A percentile compares a stretch with the other conserved stretches of the same genome.
phyloP scores from a whole-genome alignment of 352 stramenopile genomes.

The Peronospora destructor region DNA sequence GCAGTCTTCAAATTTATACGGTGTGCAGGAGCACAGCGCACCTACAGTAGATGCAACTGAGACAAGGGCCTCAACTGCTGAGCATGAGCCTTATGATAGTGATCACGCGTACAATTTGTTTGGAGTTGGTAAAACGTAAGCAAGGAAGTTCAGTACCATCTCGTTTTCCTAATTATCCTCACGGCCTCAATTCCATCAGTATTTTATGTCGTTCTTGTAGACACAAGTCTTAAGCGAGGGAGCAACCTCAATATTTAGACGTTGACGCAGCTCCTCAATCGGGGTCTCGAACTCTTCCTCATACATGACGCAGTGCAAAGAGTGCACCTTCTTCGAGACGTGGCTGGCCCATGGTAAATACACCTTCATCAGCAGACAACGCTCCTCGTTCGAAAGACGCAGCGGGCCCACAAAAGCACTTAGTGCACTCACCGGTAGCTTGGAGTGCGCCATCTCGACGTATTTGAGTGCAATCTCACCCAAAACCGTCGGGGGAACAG shows the following conservation, averaged over 20 bases:
- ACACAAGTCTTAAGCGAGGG: conserved; percentile 23
- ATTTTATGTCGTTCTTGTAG: conserved; percentile 17
- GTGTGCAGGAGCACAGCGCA: neutral
- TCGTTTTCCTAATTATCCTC: conserved; percentile 4
- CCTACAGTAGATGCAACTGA: conserved; percentile 10
- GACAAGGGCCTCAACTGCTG: conserved; percentile 1
- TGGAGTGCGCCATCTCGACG: conserved; percentile 94
- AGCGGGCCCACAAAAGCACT: conserved; percentile 88
- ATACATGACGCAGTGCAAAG: conserved; percentile 93
- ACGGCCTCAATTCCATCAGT: conserved; percentile 6
- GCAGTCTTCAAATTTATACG: conserved; percentile 4
- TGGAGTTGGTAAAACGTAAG: conserved; percentile 22
- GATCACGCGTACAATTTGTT: conserved; percentile 32
- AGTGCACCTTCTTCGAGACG: conserved; percentile 55
- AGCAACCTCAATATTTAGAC: conserved; percentile 45
- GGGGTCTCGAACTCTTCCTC: conserved; percentile 92
- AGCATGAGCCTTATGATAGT: conserved; percentile 15
- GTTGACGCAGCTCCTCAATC: conserved; percentile 79
- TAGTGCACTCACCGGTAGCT: conserved; percentile 91
- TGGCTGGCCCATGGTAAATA: conserved; percentile 93
- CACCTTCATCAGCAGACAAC: conserved; percentile 60
- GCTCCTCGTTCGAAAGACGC: conserved; percentile 66
- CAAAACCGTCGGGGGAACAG: conserved; percentile 90
- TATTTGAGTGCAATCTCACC: conserved; percentile 96
- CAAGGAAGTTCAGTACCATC: conserved; percentile 6